Evolutionary conservation across 352 stramenopile genomes (phyloP).

Genomic region (Achlya hypogyna): DNA sequence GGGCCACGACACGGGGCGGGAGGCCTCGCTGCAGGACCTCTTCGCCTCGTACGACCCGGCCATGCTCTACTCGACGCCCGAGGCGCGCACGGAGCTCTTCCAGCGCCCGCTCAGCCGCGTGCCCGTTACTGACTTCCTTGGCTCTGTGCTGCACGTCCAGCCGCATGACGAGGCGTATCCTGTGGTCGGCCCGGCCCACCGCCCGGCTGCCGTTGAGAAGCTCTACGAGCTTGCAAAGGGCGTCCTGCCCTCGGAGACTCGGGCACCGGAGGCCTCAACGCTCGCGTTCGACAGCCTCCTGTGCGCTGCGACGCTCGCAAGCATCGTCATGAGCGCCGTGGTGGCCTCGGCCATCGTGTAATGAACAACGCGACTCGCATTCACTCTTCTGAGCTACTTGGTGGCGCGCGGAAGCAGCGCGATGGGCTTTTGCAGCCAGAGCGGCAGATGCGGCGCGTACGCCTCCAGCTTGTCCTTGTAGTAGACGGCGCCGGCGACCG

Average conservation of each 20-base stretch:
- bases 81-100: constrained; percentile 67
- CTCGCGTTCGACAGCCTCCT: too few species aligned
- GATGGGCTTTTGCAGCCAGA: background rate
- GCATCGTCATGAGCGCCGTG: too few species aligned
- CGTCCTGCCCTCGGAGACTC: too few species aligned
- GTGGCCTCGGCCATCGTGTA: too few species aligned
- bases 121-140: constrained; percentile 84
- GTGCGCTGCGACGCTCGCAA: too few species aligned
- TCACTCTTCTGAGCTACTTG: background rate
- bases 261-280: too few species aligned
- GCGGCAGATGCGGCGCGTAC: background rate
- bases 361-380: too few species aligned
- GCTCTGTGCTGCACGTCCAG: constrained; percentile 74
- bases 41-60: constrained; percentile 79
- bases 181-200: constrained; percentile 26
- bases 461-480: constrained; percentile 8
- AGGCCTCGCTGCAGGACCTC: constrained; percentile 50
- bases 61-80: constrained; percentile 74
- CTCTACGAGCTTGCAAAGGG: background rate
- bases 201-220: background rate
- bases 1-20: constrained; percentile 40
- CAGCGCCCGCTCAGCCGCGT: constrained; percentile 57
- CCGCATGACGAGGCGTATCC: constrained; percentile 72
- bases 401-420: background rate
- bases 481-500: background rate